Conservation (phyloP, 306 rosid species). For the Leucaena leucocephala region DNA sequence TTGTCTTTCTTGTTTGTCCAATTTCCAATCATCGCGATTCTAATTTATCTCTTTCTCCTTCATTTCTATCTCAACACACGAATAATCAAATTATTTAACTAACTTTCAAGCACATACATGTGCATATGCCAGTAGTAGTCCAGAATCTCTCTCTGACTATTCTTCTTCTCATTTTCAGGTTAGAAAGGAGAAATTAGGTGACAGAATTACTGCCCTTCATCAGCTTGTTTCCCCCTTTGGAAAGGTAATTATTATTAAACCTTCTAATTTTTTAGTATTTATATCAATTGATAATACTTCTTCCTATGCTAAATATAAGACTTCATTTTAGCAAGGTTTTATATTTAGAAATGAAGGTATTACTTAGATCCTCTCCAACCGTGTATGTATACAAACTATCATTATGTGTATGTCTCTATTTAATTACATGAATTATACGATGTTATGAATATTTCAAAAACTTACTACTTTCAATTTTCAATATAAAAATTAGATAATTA, state of each 20-base stretch:
- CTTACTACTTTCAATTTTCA: not conserved
- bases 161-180: constrained; percentile 49
- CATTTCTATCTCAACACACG: constrained; percentile 34
- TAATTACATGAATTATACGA: too few species aligned
- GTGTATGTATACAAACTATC: too few species aligned
- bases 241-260: constrained; percentile 50
- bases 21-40: constrained; percentile 49
- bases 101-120: constrained; percentile 27
- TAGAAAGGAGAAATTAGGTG: constrained; percentile 88
- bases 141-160: not conserved
- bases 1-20: constrained; percentile 70
- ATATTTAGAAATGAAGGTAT: too few species aligned
- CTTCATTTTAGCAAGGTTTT: too few species aligned
- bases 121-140: constrained; percentile 3
- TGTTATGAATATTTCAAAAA: not conserved
- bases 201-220: constrained; percentile 83
- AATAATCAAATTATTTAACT: constrained; percentile 26
- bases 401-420: too few species aligned
- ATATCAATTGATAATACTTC: not conserved
- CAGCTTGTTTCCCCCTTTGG: constrained; percentile 90
- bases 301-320: too few species aligned
- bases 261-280: not conserved
- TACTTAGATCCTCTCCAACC: too few species aligned
- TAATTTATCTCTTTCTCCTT: constrained; percentile 31
- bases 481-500: not conserved